Base-by-base conservation (phyloP, 192 early-diverging fungal species). In the Polychytrium aggregatum region DNA sequence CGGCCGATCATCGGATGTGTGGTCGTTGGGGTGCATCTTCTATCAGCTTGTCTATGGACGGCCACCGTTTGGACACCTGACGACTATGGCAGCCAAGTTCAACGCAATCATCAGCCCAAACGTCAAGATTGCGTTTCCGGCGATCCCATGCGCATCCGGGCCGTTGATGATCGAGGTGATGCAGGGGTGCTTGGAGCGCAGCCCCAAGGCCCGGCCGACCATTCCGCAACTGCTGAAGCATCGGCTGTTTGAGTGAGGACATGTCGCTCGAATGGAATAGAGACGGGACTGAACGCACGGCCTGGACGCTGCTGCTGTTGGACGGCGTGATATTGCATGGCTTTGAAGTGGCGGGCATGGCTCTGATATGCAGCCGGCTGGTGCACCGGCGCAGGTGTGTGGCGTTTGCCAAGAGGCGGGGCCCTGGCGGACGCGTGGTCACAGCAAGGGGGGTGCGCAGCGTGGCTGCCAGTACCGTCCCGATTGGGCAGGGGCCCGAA, bases 1-100 rank as follows among this genome's bases (percentile, higher is more conserved):
- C 14, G 88, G 88, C 4, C 66, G 83, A 0, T 60, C 90, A 0
- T 82, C 78, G 43, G 92, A 97, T 55, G 82, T 97, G 1, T 74
- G 92, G 92, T 88, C 88, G 0, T 62, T 93, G 8, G 90, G 90
- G 13, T 91, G 89, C 44, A 97, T 97, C 28, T 55, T 94, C 17
- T 97, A 94, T 60, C 84, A 90, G 48, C 82, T 97, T 70, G 74
- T 88, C 6, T 94, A 92, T 51, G 85, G 84, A 0, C 67, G 67
- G 7, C 80, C 89, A 3, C 93, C 90, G 8, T 97, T 94, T 63
- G 68, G 73, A 17, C 69, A 85, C 46, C 57, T 90, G 11, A 39
- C 68, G n/a, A 55, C 66, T 14, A 54, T 82, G 41, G 64, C 68
- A 44, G 54, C 80, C 37, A 90, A 87, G 59, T 47, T 92, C 24